A percentile compares a stretch with the other conserved stretches of the same genome.
Evolutionary conservation across 2,329 filamentous ascomycete genomes (phyloP).

Genomic region (Volutella citrinella): DNA sequence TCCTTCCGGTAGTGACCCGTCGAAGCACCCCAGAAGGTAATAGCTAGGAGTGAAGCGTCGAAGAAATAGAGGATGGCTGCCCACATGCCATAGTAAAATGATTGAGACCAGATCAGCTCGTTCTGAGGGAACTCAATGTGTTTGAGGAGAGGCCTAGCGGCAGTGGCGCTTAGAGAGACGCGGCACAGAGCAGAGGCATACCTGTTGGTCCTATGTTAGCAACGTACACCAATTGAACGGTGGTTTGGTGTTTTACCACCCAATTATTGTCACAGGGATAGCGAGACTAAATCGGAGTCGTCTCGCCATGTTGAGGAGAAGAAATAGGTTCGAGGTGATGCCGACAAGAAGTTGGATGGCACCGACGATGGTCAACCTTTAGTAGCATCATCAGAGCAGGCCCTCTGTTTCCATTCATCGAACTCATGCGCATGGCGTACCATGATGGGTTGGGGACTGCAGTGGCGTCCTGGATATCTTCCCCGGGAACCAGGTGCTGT

Average conservation of each 20-base stretch:
- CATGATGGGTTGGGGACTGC: constrained; percentile 68
- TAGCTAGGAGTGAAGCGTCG: constrained; percentile 70
- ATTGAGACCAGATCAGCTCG: constrained; percentile 69
- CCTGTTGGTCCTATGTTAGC: constrained; percentile 23
- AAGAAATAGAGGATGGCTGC: constrained; percentile 77
- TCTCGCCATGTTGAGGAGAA: constrained; percentile 84
- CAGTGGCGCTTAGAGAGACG: constrained; percentile 63
- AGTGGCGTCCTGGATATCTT: constrained; percentile 44
- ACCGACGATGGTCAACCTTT: constrained; percentile 70
- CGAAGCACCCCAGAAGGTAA: constrained; percentile 80
- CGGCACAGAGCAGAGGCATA: constrained; percentile 63
- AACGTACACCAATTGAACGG: too few species aligned
- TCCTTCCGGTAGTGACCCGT: constrained; percentile 69
- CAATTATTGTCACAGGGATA: constrained; percentile 76
- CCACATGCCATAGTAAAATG: constrained; percentile 83
- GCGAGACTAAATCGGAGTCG: constrained; percentile 79
- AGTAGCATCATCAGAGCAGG: too few species aligned
- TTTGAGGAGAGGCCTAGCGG: constrained; percentile 52
- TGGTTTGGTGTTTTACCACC: constrained; percentile 58
- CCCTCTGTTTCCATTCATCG: too few species aligned
- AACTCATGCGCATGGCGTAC: too few species aligned
- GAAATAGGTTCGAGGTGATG: constrained; percentile 74
- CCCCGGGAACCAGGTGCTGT: constrained; percentile 48
- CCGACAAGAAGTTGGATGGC: constrained; percentile 74
- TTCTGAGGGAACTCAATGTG: constrained; percentile 33